Evolutionary conservation across 441 rosid genomes (phyloP).

Genomic region (California macrophylla): DNA sequence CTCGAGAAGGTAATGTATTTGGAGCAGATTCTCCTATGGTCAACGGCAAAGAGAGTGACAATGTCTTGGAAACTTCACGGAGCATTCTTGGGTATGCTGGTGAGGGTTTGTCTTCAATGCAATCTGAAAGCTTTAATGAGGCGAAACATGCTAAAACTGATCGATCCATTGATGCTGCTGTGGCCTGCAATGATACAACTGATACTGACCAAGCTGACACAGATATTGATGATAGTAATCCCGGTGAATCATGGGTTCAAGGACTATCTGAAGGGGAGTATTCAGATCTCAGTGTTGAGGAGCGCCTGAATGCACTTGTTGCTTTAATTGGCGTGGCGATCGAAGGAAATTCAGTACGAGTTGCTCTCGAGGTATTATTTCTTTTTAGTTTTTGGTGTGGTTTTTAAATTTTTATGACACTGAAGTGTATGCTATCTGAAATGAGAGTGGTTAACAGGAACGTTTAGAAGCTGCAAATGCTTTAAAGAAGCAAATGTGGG

Average conservation of each 20-base stretch:
- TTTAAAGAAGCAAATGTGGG: conserved; percentile 84
- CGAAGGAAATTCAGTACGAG: conserved; percentile 63
- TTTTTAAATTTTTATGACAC: conserved; percentile 2
- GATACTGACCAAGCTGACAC: conserved; percentile 35
- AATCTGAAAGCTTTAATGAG: conserved; percentile 25
- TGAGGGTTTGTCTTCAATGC: conserved; percentile 26
- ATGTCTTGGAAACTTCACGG: conserved; percentile 25
- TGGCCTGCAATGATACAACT: conserved; percentile 20
- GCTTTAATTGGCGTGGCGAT: conserved; percentile 59
- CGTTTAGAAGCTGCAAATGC: conserved; percentile 80
- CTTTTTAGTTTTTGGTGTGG: conserved; percentile 16
- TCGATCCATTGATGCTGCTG: conserved; percentile 30
- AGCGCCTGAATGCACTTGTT: conserved; percentile 69
- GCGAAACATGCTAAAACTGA: conserved; percentile 27
- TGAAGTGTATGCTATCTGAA: conserved; percentile 20
- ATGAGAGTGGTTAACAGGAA: conserved; percentile 41
- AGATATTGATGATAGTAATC: conserved; percentile 63
- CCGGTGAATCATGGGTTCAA: conserved; percentile 72
- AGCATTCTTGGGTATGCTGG: conserved; percentile 26
- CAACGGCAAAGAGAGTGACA: conserved; percentile 35
- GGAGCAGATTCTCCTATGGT: conserved; percentile 22
- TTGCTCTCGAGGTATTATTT: conserved; percentile 54
- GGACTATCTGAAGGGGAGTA: conserved; percentile 78
- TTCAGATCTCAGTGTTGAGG: conserved; percentile 62
- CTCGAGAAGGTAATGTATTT: conserved; percentile 27